phyloP scores from a whole-genome alignment of 176 grass and related monocot species.

The Dactylis glomerata region DNA sequence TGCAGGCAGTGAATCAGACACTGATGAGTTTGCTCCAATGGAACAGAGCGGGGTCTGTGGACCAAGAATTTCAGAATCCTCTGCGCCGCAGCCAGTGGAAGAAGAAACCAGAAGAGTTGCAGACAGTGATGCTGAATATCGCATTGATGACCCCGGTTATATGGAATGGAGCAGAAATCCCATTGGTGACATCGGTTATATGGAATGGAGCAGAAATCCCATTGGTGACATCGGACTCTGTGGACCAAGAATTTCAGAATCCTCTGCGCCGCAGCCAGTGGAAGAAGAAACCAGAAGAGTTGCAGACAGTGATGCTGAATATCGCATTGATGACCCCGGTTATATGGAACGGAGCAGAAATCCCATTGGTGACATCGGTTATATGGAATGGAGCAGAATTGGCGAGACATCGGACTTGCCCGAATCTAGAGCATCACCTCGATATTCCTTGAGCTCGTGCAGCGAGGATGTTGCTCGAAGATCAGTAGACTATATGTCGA shows the following conservation, averaged over 20 bases:
- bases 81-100: background rate
- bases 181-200: background rate
- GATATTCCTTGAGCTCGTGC: background rate
- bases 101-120: background rate
- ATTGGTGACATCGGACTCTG: too few species aligned
- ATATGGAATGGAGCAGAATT: background rate
- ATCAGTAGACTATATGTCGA: background rate
- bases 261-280: background rate
- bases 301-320: background rate
- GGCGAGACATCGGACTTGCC: background rate
- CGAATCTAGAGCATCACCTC: slow-evolving; percentile 6
- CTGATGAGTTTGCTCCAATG: background rate
- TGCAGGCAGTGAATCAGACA: background rate
- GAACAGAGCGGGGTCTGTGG: background rate
- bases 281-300: background rate
- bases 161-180: background rate
- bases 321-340: background rate
- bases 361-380: background rate
- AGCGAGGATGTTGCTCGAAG: background rate
- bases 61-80: background rate
- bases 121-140: slow-evolving; percentile 6
- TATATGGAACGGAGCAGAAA: background rate
- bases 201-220: background rate
- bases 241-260: slow-evolving; percentile 3
- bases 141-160: background rate